These are phyloP conservation scores for Colletotrichum eremochloae DNA, from an alignment of 2,329 filamentous ascomycete genomes.

Conservation along the genomic window DNA sequence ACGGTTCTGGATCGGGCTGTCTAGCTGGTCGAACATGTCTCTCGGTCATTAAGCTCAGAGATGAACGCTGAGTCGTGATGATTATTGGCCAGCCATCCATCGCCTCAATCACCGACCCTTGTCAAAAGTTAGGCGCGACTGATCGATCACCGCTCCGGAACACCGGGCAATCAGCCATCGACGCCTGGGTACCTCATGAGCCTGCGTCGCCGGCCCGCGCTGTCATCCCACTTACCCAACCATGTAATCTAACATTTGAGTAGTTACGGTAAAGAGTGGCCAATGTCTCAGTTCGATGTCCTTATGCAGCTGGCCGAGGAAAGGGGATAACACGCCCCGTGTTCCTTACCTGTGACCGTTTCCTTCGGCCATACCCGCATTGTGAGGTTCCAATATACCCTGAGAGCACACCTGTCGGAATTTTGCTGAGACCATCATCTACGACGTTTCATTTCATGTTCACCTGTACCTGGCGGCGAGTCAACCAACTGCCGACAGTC, in stretches of 20 bases:
- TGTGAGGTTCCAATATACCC: not conserved
- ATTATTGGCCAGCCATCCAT: constrained; percentile 10
- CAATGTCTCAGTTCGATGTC: constrained; percentile 6
- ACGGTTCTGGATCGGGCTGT: constrained; percentile 3
- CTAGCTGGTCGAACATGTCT: constrained; percentile 8
- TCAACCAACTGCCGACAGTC: constrained; percentile 24
- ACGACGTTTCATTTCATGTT: not conserved
- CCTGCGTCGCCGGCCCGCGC: constrained; percentile 8
- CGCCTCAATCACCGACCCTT: constrained; percentile 11
- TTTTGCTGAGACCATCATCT: not conserved
- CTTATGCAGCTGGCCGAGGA: constrained; percentile 5
- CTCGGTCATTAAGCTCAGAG: constrained; percentile 6
- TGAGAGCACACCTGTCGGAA: not conserved
- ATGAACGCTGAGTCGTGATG: not conserved
- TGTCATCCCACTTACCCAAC: not conserved
- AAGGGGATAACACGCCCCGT: not conserved
- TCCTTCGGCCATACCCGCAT: not conserved
- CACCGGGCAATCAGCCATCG: constrained; percentile 2
- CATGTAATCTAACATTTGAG: not conserved
- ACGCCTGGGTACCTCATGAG: constrained; percentile 10
- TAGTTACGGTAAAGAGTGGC: not conserved
- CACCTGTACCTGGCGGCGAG: not conserved
- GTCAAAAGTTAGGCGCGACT: constrained; percentile 4
- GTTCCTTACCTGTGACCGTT: not conserved
- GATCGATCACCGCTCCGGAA: constrained; percentile 12